phyloP scores from a whole-genome alignment of 2,329 filamentous ascomycete genomes.

The Colletotrichum camelliae region DNA sequence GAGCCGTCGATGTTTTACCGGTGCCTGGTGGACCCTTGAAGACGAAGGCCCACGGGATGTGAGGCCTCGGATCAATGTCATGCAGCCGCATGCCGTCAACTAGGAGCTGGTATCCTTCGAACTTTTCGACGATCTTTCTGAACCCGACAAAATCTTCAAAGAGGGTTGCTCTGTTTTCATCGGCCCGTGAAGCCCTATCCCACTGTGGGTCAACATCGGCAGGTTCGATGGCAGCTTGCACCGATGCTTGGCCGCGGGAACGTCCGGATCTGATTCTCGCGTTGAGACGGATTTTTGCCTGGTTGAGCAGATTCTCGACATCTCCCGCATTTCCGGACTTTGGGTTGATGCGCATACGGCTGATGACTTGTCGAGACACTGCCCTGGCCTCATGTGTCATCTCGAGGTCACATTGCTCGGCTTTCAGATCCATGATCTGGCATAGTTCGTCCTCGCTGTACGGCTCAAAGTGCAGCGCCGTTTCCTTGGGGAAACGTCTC shows the following conservation, averaged over 20 bases:
- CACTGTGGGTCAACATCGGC: conserved; percentile 42
- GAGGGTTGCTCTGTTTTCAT: conserved; percentile 34
- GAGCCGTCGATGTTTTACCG: conserved; percentile 63
- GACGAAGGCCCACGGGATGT: conserved; percentile 60
- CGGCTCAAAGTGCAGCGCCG: conserved; percentile 65
- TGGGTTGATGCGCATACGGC: conserved; percentile 54
- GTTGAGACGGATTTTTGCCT: neutral
- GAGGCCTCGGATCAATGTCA: conserved; percentile 56
- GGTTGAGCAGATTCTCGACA: conserved; percentile 60
- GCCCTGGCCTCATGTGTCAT: conserved; percentile 50
- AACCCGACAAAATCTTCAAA: conserved; percentile 66
- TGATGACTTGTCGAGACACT: conserved; percentile 54
- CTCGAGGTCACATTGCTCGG: conserved; percentile 50
- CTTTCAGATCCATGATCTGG: conserved; percentile 59
- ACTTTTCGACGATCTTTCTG: conserved; percentile 54
- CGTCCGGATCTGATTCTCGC: neutral
- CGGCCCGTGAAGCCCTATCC: conserved; percentile 40
- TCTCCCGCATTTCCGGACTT: conserved; percentile 70
- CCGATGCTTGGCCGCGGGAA: neutral
- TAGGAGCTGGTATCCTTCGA: conserved; percentile 60
- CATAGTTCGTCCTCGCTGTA: conserved; percentile 57
- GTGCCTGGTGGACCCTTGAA: conserved; percentile 65
- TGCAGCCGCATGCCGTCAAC: conserved; percentile 55
- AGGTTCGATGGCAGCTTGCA: conserved; percentile 29
- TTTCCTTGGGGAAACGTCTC: conserved; percentile 60